phyloP scores from a whole-genome alignment of 805 yeast species.

The Metschnikowia lochheadii region DNA sequence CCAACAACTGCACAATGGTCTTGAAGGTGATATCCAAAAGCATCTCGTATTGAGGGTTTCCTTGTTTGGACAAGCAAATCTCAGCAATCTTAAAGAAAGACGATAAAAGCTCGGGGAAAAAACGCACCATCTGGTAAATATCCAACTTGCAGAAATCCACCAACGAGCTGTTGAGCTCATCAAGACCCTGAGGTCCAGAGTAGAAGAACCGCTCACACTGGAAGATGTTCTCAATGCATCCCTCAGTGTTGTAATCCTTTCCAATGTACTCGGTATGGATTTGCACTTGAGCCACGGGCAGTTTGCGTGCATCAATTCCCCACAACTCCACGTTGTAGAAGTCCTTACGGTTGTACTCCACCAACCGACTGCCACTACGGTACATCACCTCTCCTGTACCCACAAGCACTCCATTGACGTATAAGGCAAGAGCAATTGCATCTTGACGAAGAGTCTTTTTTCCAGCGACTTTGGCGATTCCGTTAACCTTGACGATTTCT shows the following conservation, averaged over 20 bases:
- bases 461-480: conserved; percentile 42
- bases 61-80: conserved; percentile 22
- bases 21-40: conserved; percentile 43
- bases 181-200: conserved; percentile 36
- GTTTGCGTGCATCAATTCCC: conserved; percentile 28
- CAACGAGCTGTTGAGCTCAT: conserved; percentile 46
- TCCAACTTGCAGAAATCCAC: conserved; percentile 51
- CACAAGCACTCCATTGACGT: conserved; percentile 56
- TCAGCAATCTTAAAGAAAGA: conserved; percentile 33
- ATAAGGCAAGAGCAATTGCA: conserved; percentile 51
- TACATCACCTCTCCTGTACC: conserved; percentile 58
- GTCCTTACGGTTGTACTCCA: conserved; percentile 43
- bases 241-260: conserved; percentile 55
- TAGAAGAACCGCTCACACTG: conserved; percentile 49
- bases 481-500: conserved; percentile 63
- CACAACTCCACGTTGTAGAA: conserved; percentile 43
- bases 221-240: conserved; percentile 49
- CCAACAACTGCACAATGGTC: conserved; percentile 57
- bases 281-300: conserved; percentile 46
- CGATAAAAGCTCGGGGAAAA: conserved; percentile 54
- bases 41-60: conserved; percentile 24
- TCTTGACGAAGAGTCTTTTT: conserved; percentile 45
- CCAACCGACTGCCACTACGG: conserved; percentile 43
- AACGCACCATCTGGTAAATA: conserved; percentile 50
- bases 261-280: conserved; percentile 67